Evolutionary conservation across 371 early-diverging fungal species (phyloP), one percentile per base, ranked within the genome.

Genomic region (Syncephalis plumigaleata): DNA sequence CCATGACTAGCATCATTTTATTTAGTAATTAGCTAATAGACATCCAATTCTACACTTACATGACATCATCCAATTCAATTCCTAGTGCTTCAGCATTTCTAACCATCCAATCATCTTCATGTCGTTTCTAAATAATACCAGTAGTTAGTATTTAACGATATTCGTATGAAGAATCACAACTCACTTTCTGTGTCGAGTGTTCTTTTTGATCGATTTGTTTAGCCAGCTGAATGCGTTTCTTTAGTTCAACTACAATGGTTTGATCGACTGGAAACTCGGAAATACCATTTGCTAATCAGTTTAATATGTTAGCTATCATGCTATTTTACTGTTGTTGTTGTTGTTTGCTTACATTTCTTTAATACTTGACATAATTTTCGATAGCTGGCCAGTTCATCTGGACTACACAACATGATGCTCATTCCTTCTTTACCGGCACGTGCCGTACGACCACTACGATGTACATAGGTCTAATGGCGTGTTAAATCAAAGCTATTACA

Each of bases 361-460:
- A 95, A 64, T 0, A 73, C 70, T 17, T 70, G 65, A 48, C 84
- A 84, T 21, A 93, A 66, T 58, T 81, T 81, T 51, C 73, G 69
- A 61, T 87, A 91, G 20, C 76, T 53, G 40, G 68, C 68, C 24
- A 76, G 59, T 55, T 95, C 96, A 31, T 87, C 81, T 9, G 96
- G 93, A 22, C 79, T 72, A 53, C 78, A 76, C 27, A 93, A 58
- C 58, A 86, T 59, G 17, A 92, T 55, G 20, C 80, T 78, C 16
- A 91, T 65, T 51, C 98, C 98, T 51, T 84, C 82, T 17, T 66
- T 73, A 27, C 71, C 71, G 20, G 83, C 91, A 57, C 86, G 78
- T 15, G 88, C 93, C 0, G 94, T 93, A 58, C 94, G 77, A 45
- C 91, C 91, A 57, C 77, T 77, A 23, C 91, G 70, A 55, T 91